These are phyloP conservation scores for Priceomyces haplophilus DNA, from an alignment of 805 yeast genomes.

Conservation along the genomic window DNA sequence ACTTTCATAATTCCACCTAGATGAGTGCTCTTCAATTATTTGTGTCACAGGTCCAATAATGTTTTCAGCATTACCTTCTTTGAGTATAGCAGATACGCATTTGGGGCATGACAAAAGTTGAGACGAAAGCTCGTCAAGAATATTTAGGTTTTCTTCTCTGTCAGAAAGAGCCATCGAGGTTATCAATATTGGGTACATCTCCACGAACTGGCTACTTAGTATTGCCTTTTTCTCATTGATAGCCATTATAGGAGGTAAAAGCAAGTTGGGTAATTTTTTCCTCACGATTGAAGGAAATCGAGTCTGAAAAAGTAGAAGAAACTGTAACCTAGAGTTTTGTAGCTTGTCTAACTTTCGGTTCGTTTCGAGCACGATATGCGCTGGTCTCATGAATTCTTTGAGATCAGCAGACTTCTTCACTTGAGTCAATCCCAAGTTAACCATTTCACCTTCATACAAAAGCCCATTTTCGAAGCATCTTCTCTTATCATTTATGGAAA, in stretches of 20 bases:
- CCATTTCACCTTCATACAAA: slow-evolving; percentile 24
- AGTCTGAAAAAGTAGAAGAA: slow-evolving; percentile 54
- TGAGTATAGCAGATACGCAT: slow-evolving; percentile 39
- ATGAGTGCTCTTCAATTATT: slow-evolving; percentile 40
- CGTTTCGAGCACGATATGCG: slow-evolving; percentile 12
- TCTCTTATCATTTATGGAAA: slow-evolving; percentile 14
- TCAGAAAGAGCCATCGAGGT: slow-evolving; percentile 48
- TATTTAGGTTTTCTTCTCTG: slow-evolving; percentile 46
- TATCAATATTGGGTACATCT: slow-evolving; percentile 50
- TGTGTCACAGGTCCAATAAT: slow-evolving; percentile 47
- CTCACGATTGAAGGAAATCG: slow-evolving; percentile 56
- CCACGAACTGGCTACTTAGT: slow-evolving; percentile 53
- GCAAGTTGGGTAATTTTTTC: slow-evolving; percentile 42
- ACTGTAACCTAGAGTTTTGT: slow-evolving; percentile 53
- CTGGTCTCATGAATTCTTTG: slow-evolving; percentile 15
- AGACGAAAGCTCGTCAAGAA: slow-evolving; percentile 29
- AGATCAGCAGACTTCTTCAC: slow-evolving; percentile 12
- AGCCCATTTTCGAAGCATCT: slow-evolving; percentile 34
- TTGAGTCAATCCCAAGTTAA: slow-evolving; percentile 19
- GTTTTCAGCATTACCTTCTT: slow-evolving; percentile 36
- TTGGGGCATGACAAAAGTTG: slow-evolving; percentile 46
- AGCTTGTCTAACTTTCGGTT: slow-evolving; percentile 17
- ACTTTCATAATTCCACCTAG: slow-evolving; percentile 34
- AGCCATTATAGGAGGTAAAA: slow-evolving; percentile 57
- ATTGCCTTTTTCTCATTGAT: slow-evolving; percentile 44